Conservation (phyloP, 495 filamentous ascomycete genomes). For the Podospora pseudoanserina region DNA sequence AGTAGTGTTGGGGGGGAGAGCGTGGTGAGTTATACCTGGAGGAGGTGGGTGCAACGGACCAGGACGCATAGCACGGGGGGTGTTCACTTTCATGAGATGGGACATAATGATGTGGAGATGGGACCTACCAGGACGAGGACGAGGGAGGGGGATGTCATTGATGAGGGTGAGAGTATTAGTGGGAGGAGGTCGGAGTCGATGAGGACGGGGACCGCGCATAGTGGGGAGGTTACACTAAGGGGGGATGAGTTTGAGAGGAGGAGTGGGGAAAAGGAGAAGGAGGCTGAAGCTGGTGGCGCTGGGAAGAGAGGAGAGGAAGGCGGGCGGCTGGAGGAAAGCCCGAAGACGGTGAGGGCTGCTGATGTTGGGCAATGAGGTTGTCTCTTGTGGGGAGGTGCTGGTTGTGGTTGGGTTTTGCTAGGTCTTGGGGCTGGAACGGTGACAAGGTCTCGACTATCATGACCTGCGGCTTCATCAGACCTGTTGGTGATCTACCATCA, state of each 20-base stretch:
- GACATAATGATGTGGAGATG: background rate
- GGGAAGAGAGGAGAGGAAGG: background rate
- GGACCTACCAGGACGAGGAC: background rate
- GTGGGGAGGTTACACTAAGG: conserved; percentile 13
- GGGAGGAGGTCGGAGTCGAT: background rate
- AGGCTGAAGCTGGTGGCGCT: background rate
- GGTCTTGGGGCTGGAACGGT: no score
- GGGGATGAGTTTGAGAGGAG: conserved; percentile 10
- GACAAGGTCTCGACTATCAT: background rate
- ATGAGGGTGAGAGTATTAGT: background rate
- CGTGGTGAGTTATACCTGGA: conserved; percentile 18
- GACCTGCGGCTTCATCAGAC: background rate
- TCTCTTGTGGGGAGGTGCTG: background rate
- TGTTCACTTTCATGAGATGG: background rate
- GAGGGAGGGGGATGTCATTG: background rate
- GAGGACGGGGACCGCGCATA: background rate
- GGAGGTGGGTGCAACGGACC: conserved; percentile 17
- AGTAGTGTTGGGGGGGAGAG: background rate
- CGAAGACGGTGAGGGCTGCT: background rate
- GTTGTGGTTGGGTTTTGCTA: background rate
- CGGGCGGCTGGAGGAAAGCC: background rate
- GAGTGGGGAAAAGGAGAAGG: background rate
- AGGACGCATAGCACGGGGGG: conserved; percentile 6
- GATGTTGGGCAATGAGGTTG: conserved; percentile 8
- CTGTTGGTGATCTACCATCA: background rate